These are phyloP conservation scores for Bryum argenteum DNA, from an alignment of 225 moss, liverwort and hornwort species.

Conservation along the genomic window DNA sequence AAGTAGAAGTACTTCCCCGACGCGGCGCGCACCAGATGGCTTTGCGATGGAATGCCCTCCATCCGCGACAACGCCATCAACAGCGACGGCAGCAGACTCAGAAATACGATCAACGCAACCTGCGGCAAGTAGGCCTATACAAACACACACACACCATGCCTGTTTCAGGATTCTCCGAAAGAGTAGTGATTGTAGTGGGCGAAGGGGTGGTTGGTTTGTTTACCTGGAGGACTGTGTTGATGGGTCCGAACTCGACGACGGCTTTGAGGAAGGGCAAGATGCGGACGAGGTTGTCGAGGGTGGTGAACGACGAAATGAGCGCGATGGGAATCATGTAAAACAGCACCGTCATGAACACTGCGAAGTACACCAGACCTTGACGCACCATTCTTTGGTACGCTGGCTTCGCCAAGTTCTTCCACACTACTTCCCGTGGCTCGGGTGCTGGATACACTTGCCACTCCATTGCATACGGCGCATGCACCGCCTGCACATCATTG, in stretches of 20 bases:
- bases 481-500: conserved; percentile 45
- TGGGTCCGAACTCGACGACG: conserved; percentile 47
- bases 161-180: too few relatives aligned
- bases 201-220: neutral
- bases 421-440: conserved; percentile 81
- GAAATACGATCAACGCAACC: conserved; percentile 69
- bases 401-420: conserved; percentile 62
- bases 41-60: conserved; percentile 75
- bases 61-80: conserved; percentile 64
- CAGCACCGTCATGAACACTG: conserved; percentile 72
- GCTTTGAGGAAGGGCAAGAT: conserved; percentile 74
- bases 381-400: conserved; percentile 70
- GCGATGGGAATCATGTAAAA: conserved; percentile 98
- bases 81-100: conserved; percentile 63
- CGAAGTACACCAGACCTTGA: conserved; percentile 54
- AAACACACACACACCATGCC: neutral
- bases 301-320: conserved; percentile 75
- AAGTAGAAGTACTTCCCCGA: conserved; percentile 91
- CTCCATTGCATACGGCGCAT: conserved; percentile 67
- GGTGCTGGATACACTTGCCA: conserved; percentile 87
- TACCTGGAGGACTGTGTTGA: conserved; percentile 75
- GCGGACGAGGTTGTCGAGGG: conserved; percentile 74
- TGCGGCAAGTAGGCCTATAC: conserved; percentile 78
- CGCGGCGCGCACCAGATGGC: conserved; percentile 77
- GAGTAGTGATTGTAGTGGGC: too few relatives aligned